Percentiles rank a stretch among this genome's conserved stretches.
phyloP scores from a whole-genome alignment of 371 early-diverging fungal species.

The Nematocida ausubeli region DNA sequence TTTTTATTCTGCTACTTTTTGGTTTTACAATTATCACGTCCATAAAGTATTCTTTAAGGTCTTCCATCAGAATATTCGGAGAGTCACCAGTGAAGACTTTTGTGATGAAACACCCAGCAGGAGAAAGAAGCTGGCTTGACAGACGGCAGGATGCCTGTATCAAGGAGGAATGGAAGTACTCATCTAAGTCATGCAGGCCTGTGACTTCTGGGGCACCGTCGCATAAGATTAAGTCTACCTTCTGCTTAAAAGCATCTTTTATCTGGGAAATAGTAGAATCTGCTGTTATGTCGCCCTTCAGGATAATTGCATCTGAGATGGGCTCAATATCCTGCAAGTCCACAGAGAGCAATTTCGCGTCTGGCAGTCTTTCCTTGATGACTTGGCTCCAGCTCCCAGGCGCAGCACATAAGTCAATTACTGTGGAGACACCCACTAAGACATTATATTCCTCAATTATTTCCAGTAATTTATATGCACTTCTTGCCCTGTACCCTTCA shows the following conservation, averaged over 20 bases:
- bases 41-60: constrained; percentile 81
- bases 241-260: constrained; percentile 75
- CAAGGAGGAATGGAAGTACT: constrained; percentile 90
- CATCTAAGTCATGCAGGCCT: constrained; percentile 94
- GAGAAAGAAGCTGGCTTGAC: constrained; percentile 85
- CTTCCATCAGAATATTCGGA: constrained; percentile 77
- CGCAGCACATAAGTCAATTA: constrained; percentile 67
- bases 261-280: constrained; percentile 81
- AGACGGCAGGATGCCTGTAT: constrained; percentile 78
- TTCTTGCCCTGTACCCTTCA: constrained; percentile 65
- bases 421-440: constrained; percentile 35
- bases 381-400: constrained; percentile 68
- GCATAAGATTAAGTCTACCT: constrained; percentile 87
- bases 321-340: constrained; percentile 97
- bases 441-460: constrained; percentile 60
- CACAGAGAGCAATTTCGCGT: constrained; percentile 79
- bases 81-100: constrained; percentile 71
- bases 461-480: constrained; percentile 65
- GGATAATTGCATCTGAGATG: constrained; percentile 79
- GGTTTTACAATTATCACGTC: constrained; percentile 84
- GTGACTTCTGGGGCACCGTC: constrained; percentile 97
- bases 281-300: constrained; percentile 97
- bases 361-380: constrained; percentile 59
- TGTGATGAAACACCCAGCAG: constrained; percentile 17
- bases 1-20: constrained; percentile 80